phyloP scores from a whole-genome alignment of 148 eudicot species.

The Nyssa sinensis region DNA sequence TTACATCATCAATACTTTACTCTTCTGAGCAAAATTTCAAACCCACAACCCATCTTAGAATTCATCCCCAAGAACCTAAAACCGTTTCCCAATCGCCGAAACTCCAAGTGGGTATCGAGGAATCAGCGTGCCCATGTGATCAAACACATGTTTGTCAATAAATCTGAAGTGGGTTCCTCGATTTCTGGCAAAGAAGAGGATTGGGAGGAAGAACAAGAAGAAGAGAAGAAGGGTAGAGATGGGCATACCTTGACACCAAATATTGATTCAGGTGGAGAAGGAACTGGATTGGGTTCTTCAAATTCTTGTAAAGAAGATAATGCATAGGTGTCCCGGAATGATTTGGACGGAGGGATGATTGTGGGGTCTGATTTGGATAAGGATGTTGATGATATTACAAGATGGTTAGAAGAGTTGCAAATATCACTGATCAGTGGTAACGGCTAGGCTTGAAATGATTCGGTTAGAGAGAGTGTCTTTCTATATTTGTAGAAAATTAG shows the following conservation, averaged over 20 bases:
- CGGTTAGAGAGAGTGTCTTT: no score
- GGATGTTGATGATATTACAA: no score
- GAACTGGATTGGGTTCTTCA: slow-evolving; percentile 31
- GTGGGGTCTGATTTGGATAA: no score
- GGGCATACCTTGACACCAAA: not conserved
- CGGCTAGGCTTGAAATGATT: no score
- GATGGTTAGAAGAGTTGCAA: no score
- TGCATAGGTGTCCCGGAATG: no score
- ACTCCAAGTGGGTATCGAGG: slow-evolving; percentile 24
- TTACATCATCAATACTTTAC: not conserved
- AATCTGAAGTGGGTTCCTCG: slow-evolving; percentile 26
- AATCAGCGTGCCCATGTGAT: slow-evolving; percentile 24
- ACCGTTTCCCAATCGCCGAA: slow-evolving; percentile 17
- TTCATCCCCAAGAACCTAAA: slow-evolving; percentile 2
- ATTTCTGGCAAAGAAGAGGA: not conserved
- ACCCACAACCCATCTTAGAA: slow-evolving; percentile 14
- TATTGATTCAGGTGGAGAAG: not conserved
- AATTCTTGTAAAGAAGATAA: slow-evolving; percentile 16
- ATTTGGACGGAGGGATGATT: no score
- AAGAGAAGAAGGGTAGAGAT: not conserved
- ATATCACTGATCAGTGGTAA: no score
- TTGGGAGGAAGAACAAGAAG: no score
- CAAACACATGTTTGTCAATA: slow-evolving; percentile 11
- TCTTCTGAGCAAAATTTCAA: not conserved
- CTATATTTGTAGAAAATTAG: no score